phyloP scores from a whole-genome alignment of 192 early-diverging fungal species.

The Coemansia sp. region DNA sequence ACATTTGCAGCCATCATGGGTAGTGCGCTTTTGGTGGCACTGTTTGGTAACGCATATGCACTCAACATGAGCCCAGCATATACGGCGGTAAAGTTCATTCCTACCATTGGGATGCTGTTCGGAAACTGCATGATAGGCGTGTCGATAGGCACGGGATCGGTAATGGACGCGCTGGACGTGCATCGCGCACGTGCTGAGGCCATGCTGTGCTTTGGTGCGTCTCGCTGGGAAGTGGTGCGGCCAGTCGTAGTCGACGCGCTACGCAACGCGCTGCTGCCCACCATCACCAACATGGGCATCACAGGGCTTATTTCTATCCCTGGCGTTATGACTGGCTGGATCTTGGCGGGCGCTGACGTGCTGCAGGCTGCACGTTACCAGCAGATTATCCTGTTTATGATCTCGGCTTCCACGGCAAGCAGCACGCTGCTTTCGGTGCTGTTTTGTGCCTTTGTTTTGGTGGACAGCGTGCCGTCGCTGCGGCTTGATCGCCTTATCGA shows the following conservation, averaged over 20 bases:
- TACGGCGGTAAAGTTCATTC: constrained; percentile 74
- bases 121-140: constrained; percentile 76
- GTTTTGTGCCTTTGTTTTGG: constrained; percentile 39
- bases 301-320: constrained; percentile 87
- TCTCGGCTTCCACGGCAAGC: constrained; percentile 68
- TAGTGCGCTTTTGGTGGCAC: constrained; percentile 16
- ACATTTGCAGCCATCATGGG: constrained; percentile 48
- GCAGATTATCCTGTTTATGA: constrained; percentile 86
- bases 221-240: constrained; percentile 75
- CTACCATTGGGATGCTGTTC: constrained; percentile 87
- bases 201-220: constrained; percentile 70
- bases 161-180: constrained; percentile 61
- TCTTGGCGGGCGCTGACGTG: constrained; percentile 79
- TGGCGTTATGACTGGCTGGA: constrained; percentile 84
- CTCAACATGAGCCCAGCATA: constrained; percentile 69
- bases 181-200: constrained; percentile 56
- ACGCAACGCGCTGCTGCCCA: constrained; percentile 72
- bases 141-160: constrained; percentile 61
- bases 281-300: constrained; percentile 76
- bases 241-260: constrained; percentile 74
- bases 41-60: constrained; percentile 55
- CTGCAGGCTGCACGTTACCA: constrained; percentile 79
- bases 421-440: constrained; percentile 55
- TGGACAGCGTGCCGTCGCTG: constrained; percentile 30
- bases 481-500: constrained; percentile 24